Conservation (phyloP, 2,329 filamentous ascomycete genomes). For the Colletotrichum aenigma region DNA sequence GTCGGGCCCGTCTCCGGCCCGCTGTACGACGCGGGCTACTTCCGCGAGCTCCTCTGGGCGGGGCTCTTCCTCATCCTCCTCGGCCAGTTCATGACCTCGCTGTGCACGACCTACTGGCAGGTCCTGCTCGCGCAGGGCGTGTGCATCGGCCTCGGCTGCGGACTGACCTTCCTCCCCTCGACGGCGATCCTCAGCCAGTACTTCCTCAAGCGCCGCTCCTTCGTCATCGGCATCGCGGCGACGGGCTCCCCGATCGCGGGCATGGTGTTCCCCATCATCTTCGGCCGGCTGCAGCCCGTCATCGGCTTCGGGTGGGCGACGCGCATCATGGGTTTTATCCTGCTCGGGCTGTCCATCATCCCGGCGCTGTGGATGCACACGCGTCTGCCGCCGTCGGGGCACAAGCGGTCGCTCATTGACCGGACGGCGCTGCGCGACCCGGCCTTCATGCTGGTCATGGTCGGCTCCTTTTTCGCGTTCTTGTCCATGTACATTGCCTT, state of each 20-base stretch:
- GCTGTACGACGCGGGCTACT: conserved; percentile 47
- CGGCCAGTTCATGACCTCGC: conserved; percentile 49
- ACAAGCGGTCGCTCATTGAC: conserved; percentile 38
- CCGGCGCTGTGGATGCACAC: conserved; percentile 43
- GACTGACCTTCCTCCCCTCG: conserved; percentile 37
- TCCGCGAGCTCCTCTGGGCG: conserved; percentile 35
- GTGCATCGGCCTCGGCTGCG: conserved; percentile 41
- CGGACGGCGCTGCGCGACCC: conserved; percentile 38
- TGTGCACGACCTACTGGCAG: conserved; percentile 49
- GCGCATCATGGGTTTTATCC: conserved; percentile 46
- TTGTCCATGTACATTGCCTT: conserved; percentile 52
- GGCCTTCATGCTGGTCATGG: conserved; percentile 40
- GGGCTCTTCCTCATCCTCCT: conserved; percentile 40
- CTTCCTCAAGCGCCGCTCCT: conserved; percentile 36
- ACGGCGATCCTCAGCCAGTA: conserved; percentile 44
- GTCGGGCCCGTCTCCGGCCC: conserved; percentile 43
- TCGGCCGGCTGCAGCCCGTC: conserved; percentile 44
- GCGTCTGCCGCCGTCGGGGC: conserved; percentile 32
- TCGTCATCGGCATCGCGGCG: conserved; percentile 34
- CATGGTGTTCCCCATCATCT: conserved; percentile 43
- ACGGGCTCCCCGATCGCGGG: conserved; percentile 43
- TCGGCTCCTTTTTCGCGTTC: conserved; percentile 43
- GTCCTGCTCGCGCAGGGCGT: conserved; percentile 42
- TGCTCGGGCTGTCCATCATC: conserved; percentile 42
- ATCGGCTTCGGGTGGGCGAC: conserved; percentile 62